These are phyloP conservation scores for Alternaria alternata DNA, from an alignment of 2,329 filamentous ascomycete species.

Conservation along the genomic window DNA sequence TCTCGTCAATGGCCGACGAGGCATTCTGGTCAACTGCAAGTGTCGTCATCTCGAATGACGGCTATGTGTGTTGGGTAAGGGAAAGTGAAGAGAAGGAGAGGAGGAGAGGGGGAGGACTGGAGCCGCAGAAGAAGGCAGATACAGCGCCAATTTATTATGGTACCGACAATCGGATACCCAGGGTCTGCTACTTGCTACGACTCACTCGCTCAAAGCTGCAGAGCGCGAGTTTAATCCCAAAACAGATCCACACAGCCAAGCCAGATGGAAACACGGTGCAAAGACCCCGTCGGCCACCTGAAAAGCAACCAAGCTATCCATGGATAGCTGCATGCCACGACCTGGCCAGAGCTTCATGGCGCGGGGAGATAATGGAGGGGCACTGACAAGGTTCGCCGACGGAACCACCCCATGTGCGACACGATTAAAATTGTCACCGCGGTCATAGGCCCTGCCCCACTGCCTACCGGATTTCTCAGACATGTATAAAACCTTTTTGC, in stretches of 20 bases:
- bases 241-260: constrained; percentile 35
- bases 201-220: constrained; percentile 21
- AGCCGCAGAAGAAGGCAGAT: constrained; percentile 18
- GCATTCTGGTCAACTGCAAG: constrained; percentile 47
- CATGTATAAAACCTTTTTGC: constrained; percentile 27
- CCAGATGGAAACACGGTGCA: constrained; percentile 27
- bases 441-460: constrained; percentile 19
- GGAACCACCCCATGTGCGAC: constrained; percentile 21
- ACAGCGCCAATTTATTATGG: constrained; percentile 31
- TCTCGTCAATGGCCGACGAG: constrained; percentile 49
- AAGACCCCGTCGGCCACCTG: constrained; percentile 27
- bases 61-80: constrained; percentile 21
- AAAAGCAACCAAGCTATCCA: constrained; percentile 37
- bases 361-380: constrained; percentile 26
- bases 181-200: constrained; percentile 14
- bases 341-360: constrained; percentile 37
- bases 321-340: constrained; percentile 24
- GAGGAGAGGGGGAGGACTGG: constrained; percentile 7
- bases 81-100: constrained; percentile 3
- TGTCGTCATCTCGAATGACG: constrained; percentile 45
- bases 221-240: constrained; percentile 36
- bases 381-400: constrained; percentile 17
- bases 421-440: constrained; percentile 28
- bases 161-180: constrained; percentile 33
- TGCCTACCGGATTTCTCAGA: constrained; percentile 22